A percentile compares a stretch with the other conserved stretches of the same genome.
Conservation (phyloP, 371 early-diverging fungal genomes). For the Circinella umbellata region DNA sequence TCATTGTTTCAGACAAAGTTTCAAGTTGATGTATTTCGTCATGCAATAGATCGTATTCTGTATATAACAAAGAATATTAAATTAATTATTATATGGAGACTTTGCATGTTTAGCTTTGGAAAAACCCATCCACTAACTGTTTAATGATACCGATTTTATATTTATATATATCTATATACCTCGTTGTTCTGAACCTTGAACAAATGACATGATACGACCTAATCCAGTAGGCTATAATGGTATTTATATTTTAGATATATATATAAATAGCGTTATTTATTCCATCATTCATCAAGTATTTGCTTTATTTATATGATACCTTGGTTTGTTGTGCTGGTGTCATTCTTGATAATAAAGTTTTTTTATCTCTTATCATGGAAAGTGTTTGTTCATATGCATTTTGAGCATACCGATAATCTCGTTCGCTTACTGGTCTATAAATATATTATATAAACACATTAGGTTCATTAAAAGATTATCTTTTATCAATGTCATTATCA, state of each 20-base stretch:
- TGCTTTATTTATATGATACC: neutral
- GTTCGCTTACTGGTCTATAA: slow-evolving; percentile 35
- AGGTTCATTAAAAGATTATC: too few relatives aligned
- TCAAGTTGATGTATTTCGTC: slow-evolving; percentile 43
- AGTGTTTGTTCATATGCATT: slow-evolving; percentile 41
- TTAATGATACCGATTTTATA: too few relatives aligned
- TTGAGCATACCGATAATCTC: slow-evolving; percentile 38
- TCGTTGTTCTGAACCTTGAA: slow-evolving; percentile 3
- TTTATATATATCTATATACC: neutral
- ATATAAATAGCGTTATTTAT: neutral
- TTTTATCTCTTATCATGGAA: slow-evolving; percentile 36
- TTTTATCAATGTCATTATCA: too few relatives aligned
- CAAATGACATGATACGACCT: slow-evolving; percentile 5
- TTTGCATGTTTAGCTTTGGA: too few relatives aligned
- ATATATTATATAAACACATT: neutral
- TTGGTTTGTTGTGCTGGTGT: neutral
- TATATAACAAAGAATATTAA: neutral
- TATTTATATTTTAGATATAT: too few relatives aligned
- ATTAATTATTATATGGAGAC: neutral
- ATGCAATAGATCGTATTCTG: slow-evolving; percentile 29
- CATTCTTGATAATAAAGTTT: neutral
- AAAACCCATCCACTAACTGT: too few relatives aligned
- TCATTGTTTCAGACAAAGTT: slow-evolving; percentile 33
- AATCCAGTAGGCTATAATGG: neutral
- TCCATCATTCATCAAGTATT: neutral